Base-by-base conservation (phyloP, 2,329 filamentous ascomycete species). In the Bipolaris cookei region DNA sequence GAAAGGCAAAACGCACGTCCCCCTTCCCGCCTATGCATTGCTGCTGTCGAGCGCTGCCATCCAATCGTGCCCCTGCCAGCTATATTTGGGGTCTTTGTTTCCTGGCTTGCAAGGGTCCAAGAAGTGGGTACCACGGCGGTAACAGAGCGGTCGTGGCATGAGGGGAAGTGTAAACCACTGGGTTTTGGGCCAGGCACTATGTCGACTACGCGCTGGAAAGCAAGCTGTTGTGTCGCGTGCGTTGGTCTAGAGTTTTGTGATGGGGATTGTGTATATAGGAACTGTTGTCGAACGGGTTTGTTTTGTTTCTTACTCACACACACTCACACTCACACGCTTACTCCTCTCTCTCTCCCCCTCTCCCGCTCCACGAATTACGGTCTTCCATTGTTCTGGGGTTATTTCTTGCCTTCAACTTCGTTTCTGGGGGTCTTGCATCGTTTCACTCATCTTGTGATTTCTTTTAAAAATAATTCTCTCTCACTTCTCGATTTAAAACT, bases 31-130 rank as follows among this genome's bases (percentile, higher is more conserved):
- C n/a, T 23, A 8, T 13, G 28, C 28, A 30, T 30, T 8, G 28
- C 28, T 25, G 46, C n/a, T 23, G 1, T 47, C 5, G 20, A 42
- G 21, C 14, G n/a, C n/a, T 39, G 32, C 18, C n/a, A 39, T 32
- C 62, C 60, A 59, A 58, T 65, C 48, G 49, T 6, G 14, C 52
- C 42, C 55, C 28, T 18, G 47, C 48, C 30, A 41, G 54, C 61
- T 65, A 65, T 63, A 63, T 65, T 65, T 65, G 63, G 63, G 55
- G 62, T 49, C 57, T 54, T 65, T 63, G 56, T 6, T 44, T 20
- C 8, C 16, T 37, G 34, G 47, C 13, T 20, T 43, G 37, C 28
- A 30, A 30, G 28, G 28, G 28, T 30, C 28, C 28, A 30, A 11
- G 44, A 30, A 37, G 54, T 57, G 41, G 54, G 45, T 30, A 30